These are phyloP conservation scores for Candida manassasensis DNA, from an alignment of 805 yeast species.

Conservation along the genomic window DNA sequence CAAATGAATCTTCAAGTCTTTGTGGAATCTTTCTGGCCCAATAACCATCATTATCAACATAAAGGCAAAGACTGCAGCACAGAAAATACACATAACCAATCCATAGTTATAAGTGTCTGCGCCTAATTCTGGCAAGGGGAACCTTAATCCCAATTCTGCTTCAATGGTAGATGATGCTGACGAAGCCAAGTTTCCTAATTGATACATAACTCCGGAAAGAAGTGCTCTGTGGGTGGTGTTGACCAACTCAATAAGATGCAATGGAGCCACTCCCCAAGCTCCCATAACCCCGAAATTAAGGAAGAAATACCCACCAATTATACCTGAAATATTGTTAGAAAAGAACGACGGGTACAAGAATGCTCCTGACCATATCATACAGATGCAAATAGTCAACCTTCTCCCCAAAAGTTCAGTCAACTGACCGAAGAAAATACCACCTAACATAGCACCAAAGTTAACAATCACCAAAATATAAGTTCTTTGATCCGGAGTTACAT, in stretches of 20 bases:
- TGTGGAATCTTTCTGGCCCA: constrained; percentile 52
- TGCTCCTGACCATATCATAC: constrained; percentile 35
- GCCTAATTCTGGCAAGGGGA: constrained; percentile 26
- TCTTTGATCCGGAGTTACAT: constrained; percentile 26
- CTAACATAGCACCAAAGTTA: constrained; percentile 38
- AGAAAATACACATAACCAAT: constrained; percentile 61
- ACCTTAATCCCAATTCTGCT: constrained; percentile 54
- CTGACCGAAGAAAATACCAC: constrained; percentile 44
- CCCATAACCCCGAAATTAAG: constrained; percentile 64
- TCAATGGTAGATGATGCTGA: constrained; percentile 70
- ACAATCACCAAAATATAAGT: constrained; percentile 39
- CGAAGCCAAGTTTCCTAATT: constrained; percentile 63
- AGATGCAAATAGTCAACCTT: constrained; percentile 29
- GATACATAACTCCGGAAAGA: constrained; percentile 60
- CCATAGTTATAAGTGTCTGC: constrained; percentile 43
- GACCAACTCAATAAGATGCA: constrained; percentile 56
- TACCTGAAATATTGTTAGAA: constrained; percentile 32
- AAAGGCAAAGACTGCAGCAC: constrained; percentile 57
- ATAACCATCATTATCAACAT: constrained; percentile 44
- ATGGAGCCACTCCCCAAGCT: constrained; percentile 65
- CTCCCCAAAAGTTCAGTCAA: constrained; percentile 35
- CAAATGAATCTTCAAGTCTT: constrained; percentile 11
- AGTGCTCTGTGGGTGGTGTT: constrained; percentile 62
- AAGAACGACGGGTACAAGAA: constrained; percentile 39
- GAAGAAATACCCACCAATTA: constrained; percentile 54